Evolutionary conservation across 2,329 filamentous ascomycete genomes (phyloP), one percentile per base, ranked within the genome.

Genomic region (Plenodomus lindquistii): DNA sequence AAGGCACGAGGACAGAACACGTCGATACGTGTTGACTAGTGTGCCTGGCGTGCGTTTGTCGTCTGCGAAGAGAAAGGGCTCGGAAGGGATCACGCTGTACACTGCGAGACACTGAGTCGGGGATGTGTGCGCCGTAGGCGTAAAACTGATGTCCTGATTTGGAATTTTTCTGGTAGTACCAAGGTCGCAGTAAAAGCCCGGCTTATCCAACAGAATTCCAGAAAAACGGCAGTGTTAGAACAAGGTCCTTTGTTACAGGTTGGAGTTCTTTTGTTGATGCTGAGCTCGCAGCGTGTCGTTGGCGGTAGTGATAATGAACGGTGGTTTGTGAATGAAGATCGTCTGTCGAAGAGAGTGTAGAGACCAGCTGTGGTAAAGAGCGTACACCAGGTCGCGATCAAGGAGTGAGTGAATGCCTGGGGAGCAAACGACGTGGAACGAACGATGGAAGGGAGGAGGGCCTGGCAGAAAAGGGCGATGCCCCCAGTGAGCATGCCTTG

Each of bases 281-380:
- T 59, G 66, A 48, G 51, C 66, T 71, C 43, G 68, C 67, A 69
- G 67, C 64, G 51, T 17, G 55, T 54, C 46, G 37, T 24, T 19
- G 50, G 45, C 50, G 44, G 55, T 57, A 21, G 43, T 36, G 47
- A 44, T 40, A 53, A 59, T 44, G 54, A 58, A 50, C 52, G 44
- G 53, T 46, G 46, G 41, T 18, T 42, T 40, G 27, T 37, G 53
- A 62, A 62, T 50, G 58, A 60, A 57, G 49, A 46, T 51, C 49
- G 60, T 67, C 65, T 70, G 55, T 68, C 64, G 73, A 73, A 70
- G 70, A 72, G 63, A 51, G 65, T 65, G 57, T 52, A 52, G 40
- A 47, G 55, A 60, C 64, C 58, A 65, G 66, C 63, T 60, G 62
- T 65, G 66, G 66, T 71, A 72, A 73, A 58, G 71, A 74, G 70